Conservation (phyloP, 371 early-diverging fungal genomes). For the Mortierella sp. region DNA sequence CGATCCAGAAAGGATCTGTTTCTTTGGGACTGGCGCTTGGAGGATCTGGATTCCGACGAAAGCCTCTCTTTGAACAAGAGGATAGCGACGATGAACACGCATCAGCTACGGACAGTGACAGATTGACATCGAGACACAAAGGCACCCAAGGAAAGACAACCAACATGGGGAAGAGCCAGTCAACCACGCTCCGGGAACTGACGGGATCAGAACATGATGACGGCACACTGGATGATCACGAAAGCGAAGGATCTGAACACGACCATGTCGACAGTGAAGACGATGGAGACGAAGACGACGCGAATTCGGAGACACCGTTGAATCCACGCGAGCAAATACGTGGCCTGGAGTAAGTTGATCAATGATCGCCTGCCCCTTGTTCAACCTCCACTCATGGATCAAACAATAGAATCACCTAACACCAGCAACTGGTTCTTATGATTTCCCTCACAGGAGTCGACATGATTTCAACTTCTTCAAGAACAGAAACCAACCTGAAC, state of each 20-base stretch:
- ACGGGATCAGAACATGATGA: slow-evolving; percentile 10
- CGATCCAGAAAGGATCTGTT: slow-evolving; percentile 39
- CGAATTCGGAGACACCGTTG: slow-evolving; percentile 44
- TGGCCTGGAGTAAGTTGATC: slow-evolving; percentile 48
- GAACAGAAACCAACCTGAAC: slow-evolving; percentile 39
- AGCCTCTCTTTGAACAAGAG: slow-evolving; percentile 47
- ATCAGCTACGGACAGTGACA: background rate
- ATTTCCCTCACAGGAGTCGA: too few species aligned
- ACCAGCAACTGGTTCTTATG: too few species aligned
- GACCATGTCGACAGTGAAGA: slow-evolving; percentile 9
- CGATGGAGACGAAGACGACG: slow-evolving; percentile 38
- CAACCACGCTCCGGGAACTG: slow-evolving; percentile 8
- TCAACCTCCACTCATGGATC: too few species aligned
- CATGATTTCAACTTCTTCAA: slow-evolving; percentile 55
- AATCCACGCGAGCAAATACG: slow-evolving; percentile 43
- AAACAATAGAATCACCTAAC: too few species aligned
- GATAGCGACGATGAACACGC: slow-evolving; percentile 13
- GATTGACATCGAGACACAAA: background rate
- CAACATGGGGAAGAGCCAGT: slow-evolving; percentile 2
- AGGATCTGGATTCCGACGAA: slow-evolving; percentile 50
- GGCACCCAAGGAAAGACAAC: background rate
- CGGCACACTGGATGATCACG: background rate
- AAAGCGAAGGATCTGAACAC: background rate
- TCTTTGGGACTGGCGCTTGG: slow-evolving; percentile 47
- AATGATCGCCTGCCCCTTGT: too few species aligned